phyloP scores from a whole-genome alignment of 1,284 basidiomycete species.

The Microstroma glucosiphilum region DNA sequence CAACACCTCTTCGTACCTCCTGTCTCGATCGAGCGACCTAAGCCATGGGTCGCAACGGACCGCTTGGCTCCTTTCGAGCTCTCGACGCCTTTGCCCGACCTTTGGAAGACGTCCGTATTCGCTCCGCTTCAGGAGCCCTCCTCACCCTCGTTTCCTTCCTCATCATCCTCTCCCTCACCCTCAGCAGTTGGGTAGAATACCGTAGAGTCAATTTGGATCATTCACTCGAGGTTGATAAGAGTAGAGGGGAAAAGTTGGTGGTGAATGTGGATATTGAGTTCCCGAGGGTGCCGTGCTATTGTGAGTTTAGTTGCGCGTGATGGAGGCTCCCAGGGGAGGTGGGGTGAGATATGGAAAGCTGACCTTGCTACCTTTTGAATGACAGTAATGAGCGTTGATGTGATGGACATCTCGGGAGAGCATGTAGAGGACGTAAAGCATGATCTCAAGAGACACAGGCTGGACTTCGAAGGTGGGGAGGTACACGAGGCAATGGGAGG shows the following conservation, averaged over 20 bases:
- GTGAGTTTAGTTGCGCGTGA: constrained; percentile 56
- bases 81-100: constrained; percentile 4
- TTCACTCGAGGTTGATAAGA: constrained; percentile 64
- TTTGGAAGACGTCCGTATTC: constrained; percentile 47
- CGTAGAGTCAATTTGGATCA: constrained; percentile 61
- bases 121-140: constrained; percentile 45
- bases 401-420: constrained; percentile 98
- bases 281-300: constrained; percentile 92
- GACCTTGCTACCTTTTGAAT: background rate
- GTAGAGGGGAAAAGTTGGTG: constrained; percentile 85
- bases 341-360: background rate
- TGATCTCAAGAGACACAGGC: constrained; percentile 76
- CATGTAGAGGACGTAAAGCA: constrained; percentile 66
- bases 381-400: constrained; percentile 60
- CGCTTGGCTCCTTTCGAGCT: constrained; percentile 4
- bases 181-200: constrained; percentile 94
- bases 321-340: background rate
- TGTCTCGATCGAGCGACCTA: too few species aligned
- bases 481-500: constrained; percentile 14
- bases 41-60: constrained; percentile 6
- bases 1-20: too few species aligned
- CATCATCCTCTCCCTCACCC: constrained; percentile 82
- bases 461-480: constrained; percentile 60
- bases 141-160: constrained; percentile 84
- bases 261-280: constrained; percentile 91